Conservation (phyloP, 352 stramenopile genomes). For the Phytophthora vignae region DNA sequence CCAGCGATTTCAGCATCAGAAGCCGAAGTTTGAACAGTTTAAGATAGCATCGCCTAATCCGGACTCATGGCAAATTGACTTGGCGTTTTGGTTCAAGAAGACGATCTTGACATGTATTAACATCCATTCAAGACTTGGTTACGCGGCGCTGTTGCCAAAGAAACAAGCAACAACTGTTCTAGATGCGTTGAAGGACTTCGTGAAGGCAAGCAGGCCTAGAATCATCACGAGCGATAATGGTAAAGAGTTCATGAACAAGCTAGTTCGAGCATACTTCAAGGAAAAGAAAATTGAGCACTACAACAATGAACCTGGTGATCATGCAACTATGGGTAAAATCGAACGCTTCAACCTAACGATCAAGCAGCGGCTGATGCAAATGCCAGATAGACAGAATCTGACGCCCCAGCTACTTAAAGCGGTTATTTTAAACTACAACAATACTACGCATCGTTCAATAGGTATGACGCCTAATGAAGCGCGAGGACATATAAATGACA, state of each 20-base stretch:
- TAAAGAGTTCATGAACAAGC: constrained; percentile 22
- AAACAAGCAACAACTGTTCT: constrained; percentile 18
- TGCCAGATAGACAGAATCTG: constrained; percentile 1
- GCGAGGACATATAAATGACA: constrained; percentile 17
- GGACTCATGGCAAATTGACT: constrained; percentile 33
- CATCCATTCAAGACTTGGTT: constrained; percentile 38
- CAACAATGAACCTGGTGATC: constrained; percentile 34
- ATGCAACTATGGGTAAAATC: constrained; percentile 32
- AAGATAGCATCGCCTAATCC: constrained; percentile 26
- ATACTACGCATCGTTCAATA: constrained; percentile 17
- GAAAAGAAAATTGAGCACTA: constrained; percentile 22
- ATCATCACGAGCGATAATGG: constrained; percentile 35
- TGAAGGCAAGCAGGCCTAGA: constrained; percentile 13
- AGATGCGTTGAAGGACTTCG: constrained; percentile 17
- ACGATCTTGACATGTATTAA: constrained; percentile 27
- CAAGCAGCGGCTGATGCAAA: constrained; percentile 27
- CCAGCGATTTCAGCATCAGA: constrained; percentile 28
- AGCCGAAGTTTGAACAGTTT: constrained; percentile 5
- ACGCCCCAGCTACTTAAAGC: constrained; percentile 9
- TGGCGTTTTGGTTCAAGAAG: constrained; percentile 18
- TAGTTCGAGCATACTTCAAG: constrained; percentile 17
- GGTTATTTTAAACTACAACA: constrained; percentile 27
- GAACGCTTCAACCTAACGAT: constrained; percentile 37
- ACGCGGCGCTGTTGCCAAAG: constrained; percentile 15
- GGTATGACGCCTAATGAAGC: constrained; percentile 24